Evolutionary conservation across 306 rosid genomes (phyloP).

Genomic region (Acacia confusa): DNA sequence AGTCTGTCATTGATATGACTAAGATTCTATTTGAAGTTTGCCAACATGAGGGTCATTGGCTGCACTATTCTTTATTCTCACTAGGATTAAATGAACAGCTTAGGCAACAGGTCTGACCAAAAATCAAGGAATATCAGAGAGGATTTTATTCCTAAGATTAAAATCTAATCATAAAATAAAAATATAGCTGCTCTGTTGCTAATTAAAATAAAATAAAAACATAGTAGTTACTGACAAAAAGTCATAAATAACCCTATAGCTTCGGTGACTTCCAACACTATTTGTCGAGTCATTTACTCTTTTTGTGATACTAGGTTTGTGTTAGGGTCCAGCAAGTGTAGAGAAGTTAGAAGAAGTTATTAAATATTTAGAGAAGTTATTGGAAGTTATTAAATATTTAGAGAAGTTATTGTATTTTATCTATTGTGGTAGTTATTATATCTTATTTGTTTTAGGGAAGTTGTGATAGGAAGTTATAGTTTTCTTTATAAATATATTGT

Average conservation of each 20-base stretch:
- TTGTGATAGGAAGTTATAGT: no score
- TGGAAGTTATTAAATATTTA: no score
- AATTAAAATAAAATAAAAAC: not conserved
- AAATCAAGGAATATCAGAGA: not conserved
- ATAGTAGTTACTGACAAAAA: not conserved
- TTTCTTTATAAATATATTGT: no score
- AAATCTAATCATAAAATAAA: not conserved
- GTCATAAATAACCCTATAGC: not conserved
- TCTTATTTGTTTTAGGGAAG: no score
- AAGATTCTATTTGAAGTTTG: not conserved
- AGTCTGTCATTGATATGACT: not conserved
- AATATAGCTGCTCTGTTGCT: not conserved
- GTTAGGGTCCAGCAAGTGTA: no score
- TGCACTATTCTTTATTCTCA: not conserved
- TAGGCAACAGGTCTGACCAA: not conserved
- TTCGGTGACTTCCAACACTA: not conserved
- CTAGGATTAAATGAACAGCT: not conserved
- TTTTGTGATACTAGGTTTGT: not conserved
- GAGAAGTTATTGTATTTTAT: no score
- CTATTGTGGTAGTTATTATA: no score
- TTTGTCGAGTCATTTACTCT: not conserved
- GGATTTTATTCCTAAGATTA: not conserved
- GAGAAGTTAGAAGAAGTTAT: no score
- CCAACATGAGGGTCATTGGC: not conserved
- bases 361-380: no score